Evolutionary conservation across 345 rosid genomes (phyloP).

Genomic region (Lagerstroemia speciosa): DNA sequence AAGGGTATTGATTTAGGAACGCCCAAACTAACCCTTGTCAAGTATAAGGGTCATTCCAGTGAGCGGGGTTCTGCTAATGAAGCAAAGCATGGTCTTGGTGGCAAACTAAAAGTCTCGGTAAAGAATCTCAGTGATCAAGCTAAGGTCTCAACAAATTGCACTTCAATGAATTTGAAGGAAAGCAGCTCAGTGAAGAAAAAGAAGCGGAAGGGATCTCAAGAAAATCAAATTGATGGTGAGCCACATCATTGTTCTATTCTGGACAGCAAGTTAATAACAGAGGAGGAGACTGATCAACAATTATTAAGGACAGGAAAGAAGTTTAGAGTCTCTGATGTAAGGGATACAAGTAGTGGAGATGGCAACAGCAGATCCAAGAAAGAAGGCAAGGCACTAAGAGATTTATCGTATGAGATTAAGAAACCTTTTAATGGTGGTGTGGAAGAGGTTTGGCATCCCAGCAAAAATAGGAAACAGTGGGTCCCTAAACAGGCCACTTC

Average conservation of each 20-base stretch:
- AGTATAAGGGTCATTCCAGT: slow-evolving; percentile 19
- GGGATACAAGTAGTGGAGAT: slow-evolving; percentile 13
- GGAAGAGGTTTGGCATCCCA: slow-evolving; percentile 18
- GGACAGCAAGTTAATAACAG: slow-evolving; percentile 14
- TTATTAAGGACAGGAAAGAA: slow-evolving; percentile 27
- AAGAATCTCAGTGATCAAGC: slow-evolving; percentile 28
- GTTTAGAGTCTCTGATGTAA: slow-evolving; percentile 20
- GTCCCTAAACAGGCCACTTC: slow-evolving; percentile 25
- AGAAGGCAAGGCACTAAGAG: slow-evolving; percentile 7
- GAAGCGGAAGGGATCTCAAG: slow-evolving; percentile 21
- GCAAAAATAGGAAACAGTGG: slow-evolving; percentile 15
- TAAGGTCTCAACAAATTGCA: slow-evolving; percentile 32
- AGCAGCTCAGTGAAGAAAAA: slow-evolving; percentile 31
- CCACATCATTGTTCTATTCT: slow-evolving; percentile 6
- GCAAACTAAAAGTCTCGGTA: slow-evolving; percentile 14
- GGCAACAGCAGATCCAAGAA: slow-evolving; percentile 17
- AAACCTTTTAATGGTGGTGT: slow-evolving; percentile 19
- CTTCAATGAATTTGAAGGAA: slow-evolving; percentile 27
- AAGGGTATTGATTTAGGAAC: slow-evolving; percentile 15
- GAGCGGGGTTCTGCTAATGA: slow-evolving; percentile 18
- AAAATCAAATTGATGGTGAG: slow-evolving; percentile 16
- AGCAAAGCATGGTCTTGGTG: slow-evolving; percentile 26
- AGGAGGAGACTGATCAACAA: slow-evolving; percentile 31
- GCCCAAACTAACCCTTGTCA: slow-evolving; percentile 16
- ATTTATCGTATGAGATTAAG: slow-evolving; percentile 13